Percentiles rank a stretch among this genome's conserved stretches.
Evolutionary conservation across 2,329 filamentous ascomycete genomes (phyloP).

Genomic region (Moelleriella libera): DNA sequence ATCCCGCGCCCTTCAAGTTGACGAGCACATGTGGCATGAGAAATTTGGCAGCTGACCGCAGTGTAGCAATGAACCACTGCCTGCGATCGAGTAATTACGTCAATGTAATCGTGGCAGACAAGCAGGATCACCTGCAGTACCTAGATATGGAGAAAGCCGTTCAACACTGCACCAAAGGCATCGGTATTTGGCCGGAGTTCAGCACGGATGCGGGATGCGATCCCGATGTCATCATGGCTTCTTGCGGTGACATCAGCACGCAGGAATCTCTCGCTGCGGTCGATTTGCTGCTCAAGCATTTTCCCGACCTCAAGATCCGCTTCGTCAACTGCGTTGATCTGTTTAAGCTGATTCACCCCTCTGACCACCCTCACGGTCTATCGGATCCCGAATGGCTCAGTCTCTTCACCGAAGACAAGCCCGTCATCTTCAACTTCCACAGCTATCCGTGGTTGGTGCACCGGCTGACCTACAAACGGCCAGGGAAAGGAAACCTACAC

Average conservation of each 20-base stretch:
- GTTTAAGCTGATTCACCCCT: conserved; percentile 61
- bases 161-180: conserved; percentile 64
- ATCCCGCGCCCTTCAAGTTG: neutral
- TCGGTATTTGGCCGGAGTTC: conserved; percentile 67
- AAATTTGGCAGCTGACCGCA: conserved; percentile 6
- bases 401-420: conserved; percentile 58
- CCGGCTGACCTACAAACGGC: conserved; percentile 61
- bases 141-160: conserved; percentile 60
- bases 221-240: conserved; percentile 64
- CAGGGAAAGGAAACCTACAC: conserved; percentile 52
- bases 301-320: conserved; percentile 61
- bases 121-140: conserved; percentile 66
- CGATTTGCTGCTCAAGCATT: conserved; percentile 54
- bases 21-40: neutral
- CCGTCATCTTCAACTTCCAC: conserved; percentile 75
- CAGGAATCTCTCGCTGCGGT: conserved; percentile 63
- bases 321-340: conserved; percentile 72
- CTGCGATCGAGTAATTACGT: conserved; percentile 63
- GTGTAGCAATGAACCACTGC: conserved; percentile 54
- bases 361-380: conserved; percentile 61
- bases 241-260: conserved; percentile 61
- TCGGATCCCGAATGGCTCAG: conserved; percentile 50
- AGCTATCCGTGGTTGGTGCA: conserved; percentile 72
- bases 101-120: conserved; percentile 69
- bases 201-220: conserved; percentile 54